Evolutionary conservation across 164 flowering plant species (phyloP).

Genomic region (Kalanchoe fedtschenkoi): DNA sequence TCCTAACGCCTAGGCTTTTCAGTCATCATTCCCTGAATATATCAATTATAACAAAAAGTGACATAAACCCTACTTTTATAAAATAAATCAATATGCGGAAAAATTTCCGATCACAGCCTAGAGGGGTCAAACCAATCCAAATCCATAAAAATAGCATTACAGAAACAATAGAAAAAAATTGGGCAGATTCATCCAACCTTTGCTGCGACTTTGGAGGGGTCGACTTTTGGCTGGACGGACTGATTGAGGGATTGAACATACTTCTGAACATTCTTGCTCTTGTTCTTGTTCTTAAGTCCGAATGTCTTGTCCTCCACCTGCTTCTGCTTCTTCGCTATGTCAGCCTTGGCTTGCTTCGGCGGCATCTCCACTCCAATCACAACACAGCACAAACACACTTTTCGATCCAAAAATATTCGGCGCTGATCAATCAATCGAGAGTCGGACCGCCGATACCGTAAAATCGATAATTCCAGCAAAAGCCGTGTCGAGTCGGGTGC

Average conservation of each 20-base stretch:
- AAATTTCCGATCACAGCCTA: not conserved
- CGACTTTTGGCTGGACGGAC: slow-evolving; percentile 67
- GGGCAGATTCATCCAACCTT: slow-evolving; percentile 32
- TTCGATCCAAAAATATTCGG: too few relatives aligned
- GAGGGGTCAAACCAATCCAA: not conserved
- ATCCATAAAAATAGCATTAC: not conserved
- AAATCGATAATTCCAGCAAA: too few relatives aligned
- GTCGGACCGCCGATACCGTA: too few relatives aligned
- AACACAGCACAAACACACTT: not conserved
- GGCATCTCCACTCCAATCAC: slow-evolving; percentile 41
- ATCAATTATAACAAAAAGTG: not conserved
- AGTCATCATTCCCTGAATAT: too few relatives aligned
- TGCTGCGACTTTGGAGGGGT: slow-evolving; percentile 49
- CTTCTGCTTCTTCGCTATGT: slow-evolving; percentile 97
- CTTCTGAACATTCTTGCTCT: slow-evolving; percentile 90
- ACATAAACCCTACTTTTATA: not conserved
- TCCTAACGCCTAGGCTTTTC: too few relatives aligned
- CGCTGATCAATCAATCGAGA: too few relatives aligned
- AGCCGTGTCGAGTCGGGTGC: too few relatives aligned
- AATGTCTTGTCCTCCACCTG: slow-evolving; percentile 93
- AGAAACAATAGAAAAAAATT: not conserved
- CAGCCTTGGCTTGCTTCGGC: slow-evolving; percentile 74
- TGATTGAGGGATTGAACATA: slow-evolving; percentile 75
- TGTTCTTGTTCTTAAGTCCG: slow-evolving; percentile 93
- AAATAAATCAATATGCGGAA: not conserved